Evolutionary conservation across 768 basidiomycete genomes (phyloP).

Genomic region (Russula earlei): DNA sequence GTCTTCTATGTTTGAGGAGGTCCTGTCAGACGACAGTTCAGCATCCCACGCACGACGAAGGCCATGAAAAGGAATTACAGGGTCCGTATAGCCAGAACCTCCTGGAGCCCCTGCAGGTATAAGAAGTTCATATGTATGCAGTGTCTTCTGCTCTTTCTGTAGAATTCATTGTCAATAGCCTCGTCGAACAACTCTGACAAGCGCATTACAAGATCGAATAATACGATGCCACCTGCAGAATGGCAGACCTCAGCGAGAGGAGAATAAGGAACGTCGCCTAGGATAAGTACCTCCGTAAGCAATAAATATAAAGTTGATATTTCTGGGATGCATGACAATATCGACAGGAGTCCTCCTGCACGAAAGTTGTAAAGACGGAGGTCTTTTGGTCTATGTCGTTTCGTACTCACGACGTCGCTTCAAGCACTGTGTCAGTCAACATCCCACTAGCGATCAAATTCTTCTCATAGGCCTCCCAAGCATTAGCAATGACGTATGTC

Average conservation of each 20-base stretch:
- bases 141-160: constrained; percentile 40
- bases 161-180: constrained; percentile 14
- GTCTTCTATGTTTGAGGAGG: constrained; percentile 59
- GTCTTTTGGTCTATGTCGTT: neutral
- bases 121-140: constrained; percentile 58
- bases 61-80: constrained; percentile 31
- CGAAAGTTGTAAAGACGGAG: constrained; percentile 10
- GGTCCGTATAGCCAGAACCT: constrained; percentile 50
- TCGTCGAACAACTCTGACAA: neutral
- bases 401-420: constrained; percentile 30
- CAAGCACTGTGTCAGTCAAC: constrained; percentile 29
- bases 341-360: constrained; percentile 42
- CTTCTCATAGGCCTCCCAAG: constrained; percentile 67
- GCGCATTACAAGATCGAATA: constrained; percentile 46
- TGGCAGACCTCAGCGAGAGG: neutral
- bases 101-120: constrained; percentile 78
- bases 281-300: constrained; percentile 57
- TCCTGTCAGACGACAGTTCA: constrained; percentile 32
- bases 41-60: neutral
- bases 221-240: constrained; percentile 45
- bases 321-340: constrained; percentile 56
- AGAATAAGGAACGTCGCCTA: neutral
- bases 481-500: constrained; percentile 58
- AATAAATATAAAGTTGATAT: constrained; percentile 62
- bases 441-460: constrained; percentile 36